Evolutionary conservation across 352 stramenopile species (phyloP), one percentile per base, ranked within the genome.

Genomic region (Phytophthora aleatoria): DNA sequence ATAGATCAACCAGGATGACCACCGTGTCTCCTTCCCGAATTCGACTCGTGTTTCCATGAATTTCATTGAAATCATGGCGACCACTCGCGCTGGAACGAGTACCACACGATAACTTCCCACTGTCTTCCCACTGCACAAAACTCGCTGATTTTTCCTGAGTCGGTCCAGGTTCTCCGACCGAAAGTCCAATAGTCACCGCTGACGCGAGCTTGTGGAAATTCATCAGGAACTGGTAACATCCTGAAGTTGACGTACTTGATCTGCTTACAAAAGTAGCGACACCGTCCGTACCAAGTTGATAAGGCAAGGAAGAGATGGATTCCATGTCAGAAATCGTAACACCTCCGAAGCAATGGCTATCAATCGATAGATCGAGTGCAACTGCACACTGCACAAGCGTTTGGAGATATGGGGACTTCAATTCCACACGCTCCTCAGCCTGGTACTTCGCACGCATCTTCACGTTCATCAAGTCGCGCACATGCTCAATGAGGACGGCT

Each of bases 341-440:
- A 27, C 26, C 39, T 7, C 56, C 54, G 31, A 69, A 71, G 39
- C 51, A 74, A 39, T 50, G 45, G 20, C 69, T 78, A 50, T 94
- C 85, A 8, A 83, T 71, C 4, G 78, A 78, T 13, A 91, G 43
- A 57, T 92, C 82, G 10, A 92, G 30, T 20, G 77, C 64, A 24
- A 92, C 16, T 9, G 80, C 67, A 42, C 81, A 90, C 38, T 94
- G 74, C 0, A 89, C 61, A 3, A 94, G 60, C 24, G 43, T 58
- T 31, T 92, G 83, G 12, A 92, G 53, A 42, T 89, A 89, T 1
- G 76, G 64, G 11, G 81, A 91, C 38, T 92, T 92, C 12, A 74
- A 61, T 27, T 89, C 78, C 5, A 66, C 54, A 30, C 68, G 57
- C 13, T 85, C 78, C 47, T 92, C 86, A 1, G 54, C 65, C 15